Conservation (phyloP, 305 asterid genomes). For the Fraxinus dipetala region DNA sequence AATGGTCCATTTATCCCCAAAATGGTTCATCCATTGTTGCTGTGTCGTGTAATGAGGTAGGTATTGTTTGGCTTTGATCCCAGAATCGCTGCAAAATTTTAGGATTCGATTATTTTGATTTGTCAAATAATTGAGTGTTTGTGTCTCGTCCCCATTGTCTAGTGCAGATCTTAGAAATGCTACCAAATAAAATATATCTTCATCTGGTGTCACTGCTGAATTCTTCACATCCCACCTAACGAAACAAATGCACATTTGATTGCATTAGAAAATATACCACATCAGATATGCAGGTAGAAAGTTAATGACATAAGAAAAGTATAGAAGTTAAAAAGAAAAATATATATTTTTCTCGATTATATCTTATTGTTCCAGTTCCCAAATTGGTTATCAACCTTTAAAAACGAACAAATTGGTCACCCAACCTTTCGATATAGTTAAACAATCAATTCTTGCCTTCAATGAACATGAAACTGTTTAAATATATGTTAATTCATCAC, state of each 20-base stretch:
- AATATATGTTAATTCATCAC: background rate
- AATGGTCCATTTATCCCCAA: constrained; percentile 57
- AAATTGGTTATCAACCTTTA: background rate
- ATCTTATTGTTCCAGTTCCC: background rate
- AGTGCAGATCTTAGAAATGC: constrained; percentile 64
- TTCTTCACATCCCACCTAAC: constrained; percentile 59
- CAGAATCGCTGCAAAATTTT: constrained; percentile 46
- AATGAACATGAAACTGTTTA: background rate
- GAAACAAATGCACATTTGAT: background rate
- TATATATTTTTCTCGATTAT: no score
- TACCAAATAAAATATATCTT: constrained; percentile 69
- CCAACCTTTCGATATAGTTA: background rate
- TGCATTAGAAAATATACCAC: background rate
- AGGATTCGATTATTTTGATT: constrained; percentile 52
- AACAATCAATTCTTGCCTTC: background rate
- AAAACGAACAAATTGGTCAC: background rate
- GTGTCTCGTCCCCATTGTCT: constrained; percentile 55
- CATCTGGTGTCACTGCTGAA: constrained; percentile 67
- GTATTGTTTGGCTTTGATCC: constrained; percentile 57
- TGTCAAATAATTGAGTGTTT: constrained; percentile 41
- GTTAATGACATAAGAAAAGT: background rate
- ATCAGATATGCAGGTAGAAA: background rate
- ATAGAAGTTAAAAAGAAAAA: background rate
- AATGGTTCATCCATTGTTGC: constrained; percentile 60
- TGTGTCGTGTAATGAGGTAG: constrained; percentile 73